A percentile compares a stretch with the other conserved stretches of the same genome.
These are phyloP conservation scores for Anisodus tanguticus DNA, from an alignment of 257 asterid species.

Conservation along the genomic window DNA sequence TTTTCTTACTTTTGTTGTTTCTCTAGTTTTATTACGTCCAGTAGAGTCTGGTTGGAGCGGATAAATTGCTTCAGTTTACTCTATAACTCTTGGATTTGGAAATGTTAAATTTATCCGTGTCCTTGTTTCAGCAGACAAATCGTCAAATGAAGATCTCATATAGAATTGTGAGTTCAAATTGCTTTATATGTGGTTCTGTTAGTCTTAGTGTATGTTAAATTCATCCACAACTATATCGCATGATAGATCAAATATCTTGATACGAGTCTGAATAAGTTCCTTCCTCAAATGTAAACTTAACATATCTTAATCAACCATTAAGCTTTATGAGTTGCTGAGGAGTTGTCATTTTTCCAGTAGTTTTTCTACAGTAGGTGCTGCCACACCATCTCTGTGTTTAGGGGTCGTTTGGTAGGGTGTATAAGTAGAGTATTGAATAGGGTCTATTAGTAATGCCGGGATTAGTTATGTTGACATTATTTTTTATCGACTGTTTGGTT, in stretches of 20 bases:
- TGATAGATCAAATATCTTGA: slow-evolving; percentile 7
- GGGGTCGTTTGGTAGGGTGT: no score
- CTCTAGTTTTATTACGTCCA: not conserved
- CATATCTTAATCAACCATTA: not conserved
- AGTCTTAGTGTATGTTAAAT: not conserved
- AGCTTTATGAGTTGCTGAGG: not conserved
- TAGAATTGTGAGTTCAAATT: not conserved
- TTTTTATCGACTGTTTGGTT: no score
- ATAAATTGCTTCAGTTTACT: not conserved
- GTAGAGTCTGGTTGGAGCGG: not conserved
- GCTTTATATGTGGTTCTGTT: not conserved
- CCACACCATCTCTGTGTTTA: not conserved
- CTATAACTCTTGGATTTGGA: not conserved
- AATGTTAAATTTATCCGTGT: no score
- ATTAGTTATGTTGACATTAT: no score
- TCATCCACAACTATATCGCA: not conserved
- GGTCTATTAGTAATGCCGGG: no score
- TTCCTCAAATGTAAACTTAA: not conserved
- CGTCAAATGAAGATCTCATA: not conserved
- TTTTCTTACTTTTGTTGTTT: not conserved
- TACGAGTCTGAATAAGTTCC: slow-evolving; percentile 5
- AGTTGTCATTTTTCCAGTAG: not conserved
- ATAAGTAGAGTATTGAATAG: no score
- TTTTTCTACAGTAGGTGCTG: not conserved
- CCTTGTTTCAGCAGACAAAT: not conserved